Conservation (phyloP, 2,329 filamentous ascomycete species). For the Juglanconis oblonga region DNA sequence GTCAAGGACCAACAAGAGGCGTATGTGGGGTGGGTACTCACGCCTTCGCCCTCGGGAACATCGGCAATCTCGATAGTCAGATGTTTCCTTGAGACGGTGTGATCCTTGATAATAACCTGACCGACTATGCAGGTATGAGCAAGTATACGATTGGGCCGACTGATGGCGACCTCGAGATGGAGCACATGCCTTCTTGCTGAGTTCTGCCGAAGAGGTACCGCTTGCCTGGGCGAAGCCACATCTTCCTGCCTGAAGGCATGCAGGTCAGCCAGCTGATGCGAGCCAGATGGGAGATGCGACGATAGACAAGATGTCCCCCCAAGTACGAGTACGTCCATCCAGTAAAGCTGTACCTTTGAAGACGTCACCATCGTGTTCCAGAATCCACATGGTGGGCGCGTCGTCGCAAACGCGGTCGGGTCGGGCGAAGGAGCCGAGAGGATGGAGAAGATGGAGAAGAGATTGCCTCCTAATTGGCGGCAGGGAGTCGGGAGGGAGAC, state of each 20-base stretch:
- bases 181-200: conserved; percentile 54
- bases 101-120: conserved; percentile 69
- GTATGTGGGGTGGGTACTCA: conserved; percentile 35
- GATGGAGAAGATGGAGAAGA: not conserved
- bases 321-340: not conserved
- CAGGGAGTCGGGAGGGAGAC: not conserved
- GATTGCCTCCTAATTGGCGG: not conserved
- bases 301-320: not conserved
- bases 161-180: not conserved
- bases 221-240: conserved; percentile 85
- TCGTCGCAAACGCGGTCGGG: not conserved
- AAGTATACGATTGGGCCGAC: conserved; percentile 23
- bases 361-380: conserved; percentile 55
- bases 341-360: conserved; percentile 40
- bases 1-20: not conserved
- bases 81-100: conserved; percentile 86
- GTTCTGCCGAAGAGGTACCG: conserved; percentile 84
- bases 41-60: conserved; percentile 65
- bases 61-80: conserved; percentile 70
- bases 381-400: conserved; percentile 57
- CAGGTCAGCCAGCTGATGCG: conserved; percentile 3
- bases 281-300: not conserved
- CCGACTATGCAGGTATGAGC: conserved; percentile 46
- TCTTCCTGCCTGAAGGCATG: conserved; percentile 54
- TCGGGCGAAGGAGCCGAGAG: not conserved